These are phyloP conservation scores for Lantana camara DNA, from an alignment of 257 asterid species.

Conservation along the genomic window DNA sequence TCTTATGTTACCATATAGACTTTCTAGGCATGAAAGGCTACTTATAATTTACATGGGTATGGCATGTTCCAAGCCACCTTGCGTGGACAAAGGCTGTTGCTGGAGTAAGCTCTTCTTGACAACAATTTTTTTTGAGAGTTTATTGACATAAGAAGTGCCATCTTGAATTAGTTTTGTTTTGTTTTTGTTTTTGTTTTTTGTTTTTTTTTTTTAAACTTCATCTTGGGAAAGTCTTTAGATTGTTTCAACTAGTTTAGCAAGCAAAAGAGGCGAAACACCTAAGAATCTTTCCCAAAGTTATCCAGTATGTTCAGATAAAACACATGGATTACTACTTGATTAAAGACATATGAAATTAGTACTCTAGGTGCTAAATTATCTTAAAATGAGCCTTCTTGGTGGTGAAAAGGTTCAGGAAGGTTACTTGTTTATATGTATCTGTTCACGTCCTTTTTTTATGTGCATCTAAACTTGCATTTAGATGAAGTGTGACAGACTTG, in stretches of 20 bases:
- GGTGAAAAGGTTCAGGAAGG: background rate
- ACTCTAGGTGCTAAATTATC: conserved; percentile 15
- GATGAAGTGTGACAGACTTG: conserved; percentile 12
- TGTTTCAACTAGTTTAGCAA: background rate
- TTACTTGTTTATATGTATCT: conserved; percentile 7
- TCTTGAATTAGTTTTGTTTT: background rate
- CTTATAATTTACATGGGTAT: background rate
- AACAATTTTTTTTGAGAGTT: background rate
- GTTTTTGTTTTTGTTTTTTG: background rate
- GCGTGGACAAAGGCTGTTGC: background rate
- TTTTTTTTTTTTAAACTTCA: too few species aligned
- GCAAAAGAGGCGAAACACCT: background rate
- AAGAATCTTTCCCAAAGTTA: background rate
- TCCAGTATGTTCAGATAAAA: conserved; percentile 8
- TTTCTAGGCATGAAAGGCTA: background rate
- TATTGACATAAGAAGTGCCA: background rate
- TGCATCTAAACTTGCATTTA: conserved; percentile 18
- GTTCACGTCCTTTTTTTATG: conserved; percentile 15
- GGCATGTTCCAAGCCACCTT: background rate
- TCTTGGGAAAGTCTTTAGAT: background rate
- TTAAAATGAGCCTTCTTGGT: background rate
- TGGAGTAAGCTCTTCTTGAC: background rate
- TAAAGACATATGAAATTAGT: background rate
- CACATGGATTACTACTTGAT: background rate
- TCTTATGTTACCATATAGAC: background rate